A percentile compares a stretch with the other conserved stretches of the same genome.
These are phyloP conservation scores for Lumnitzera racemosa DNA, from an alignment of 345 rosid species.

Conservation along the genomic window DNA sequence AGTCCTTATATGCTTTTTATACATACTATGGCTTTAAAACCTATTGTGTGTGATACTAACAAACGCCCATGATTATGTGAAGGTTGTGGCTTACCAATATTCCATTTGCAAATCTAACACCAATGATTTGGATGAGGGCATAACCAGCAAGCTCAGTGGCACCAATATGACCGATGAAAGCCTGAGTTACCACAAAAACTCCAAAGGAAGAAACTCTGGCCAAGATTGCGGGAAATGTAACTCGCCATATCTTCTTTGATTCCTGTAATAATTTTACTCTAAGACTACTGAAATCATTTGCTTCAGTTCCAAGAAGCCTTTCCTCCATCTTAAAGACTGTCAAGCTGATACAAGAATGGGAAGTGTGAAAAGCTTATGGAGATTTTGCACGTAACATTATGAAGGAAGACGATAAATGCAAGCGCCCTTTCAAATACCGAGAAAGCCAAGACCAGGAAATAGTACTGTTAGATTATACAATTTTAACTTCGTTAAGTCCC, in stretches of 20 bases:
- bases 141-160: conserved; percentile 35
- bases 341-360: conserved; percentile 3
- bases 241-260: conserved; percentile 34
- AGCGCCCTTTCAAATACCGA: too few species aligned
- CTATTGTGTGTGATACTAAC: too few species aligned
- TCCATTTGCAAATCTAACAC: conserved; percentile 33
- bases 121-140: conserved; percentile 38
- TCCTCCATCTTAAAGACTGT: conserved; percentile 14
- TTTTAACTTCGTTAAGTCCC: too few species aligned
- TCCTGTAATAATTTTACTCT: conserved; percentile 24
- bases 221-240: conserved; percentile 46
- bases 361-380: too few species aligned
- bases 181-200: conserved; percentile 42
- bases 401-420: too few species aligned
- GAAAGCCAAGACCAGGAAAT: too few species aligned
- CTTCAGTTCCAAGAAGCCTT: conserved; percentile 19
- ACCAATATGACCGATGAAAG: conserved; percentile 39
- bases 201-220: conserved; percentile 40
- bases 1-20: too few species aligned
- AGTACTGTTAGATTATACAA: too few species aligned
- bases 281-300: not conserved
- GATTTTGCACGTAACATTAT: too few species aligned
- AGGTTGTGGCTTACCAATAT: conserved; percentile 1
- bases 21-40: too few species aligned
- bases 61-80: too few species aligned